Evolutionary conservation across 108 stramenopile species (phyloP).

Genomic region (Cafeteria roenbergensis): DNA sequence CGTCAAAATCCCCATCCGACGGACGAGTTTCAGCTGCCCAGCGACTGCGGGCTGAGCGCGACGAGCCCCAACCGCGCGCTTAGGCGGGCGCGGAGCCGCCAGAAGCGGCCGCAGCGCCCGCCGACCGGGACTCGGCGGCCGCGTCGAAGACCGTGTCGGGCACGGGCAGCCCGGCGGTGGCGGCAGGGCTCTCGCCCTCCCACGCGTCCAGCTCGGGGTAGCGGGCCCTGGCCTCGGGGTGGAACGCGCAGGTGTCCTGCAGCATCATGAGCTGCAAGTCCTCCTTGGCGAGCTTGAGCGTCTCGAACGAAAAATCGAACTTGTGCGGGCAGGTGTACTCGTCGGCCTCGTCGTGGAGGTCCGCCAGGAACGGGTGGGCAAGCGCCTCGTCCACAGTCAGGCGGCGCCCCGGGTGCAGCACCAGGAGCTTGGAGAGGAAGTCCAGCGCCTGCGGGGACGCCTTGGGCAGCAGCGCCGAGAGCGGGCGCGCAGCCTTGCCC

Average conservation of each 20-base stretch:
- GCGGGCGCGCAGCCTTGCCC: slow-evolving; percentile 44
- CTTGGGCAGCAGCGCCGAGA: slow-evolving; percentile 55
- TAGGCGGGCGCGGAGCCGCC: too few relatives aligned
- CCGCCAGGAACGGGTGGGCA: slow-evolving; percentile 73
- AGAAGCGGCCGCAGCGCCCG: too few relatives aligned
- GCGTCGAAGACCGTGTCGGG: too few relatives aligned
- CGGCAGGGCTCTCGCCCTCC: too few relatives aligned
- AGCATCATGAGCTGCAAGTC: slow-evolving; percentile 70
- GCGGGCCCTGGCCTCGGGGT: slow-evolving; percentile 12
- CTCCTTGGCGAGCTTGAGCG: slow-evolving; percentile 58
- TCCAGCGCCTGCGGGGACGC: slow-evolving; percentile 69
- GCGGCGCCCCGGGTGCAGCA: slow-evolving; percentile 70
- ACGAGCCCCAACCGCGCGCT: too few relatives aligned
- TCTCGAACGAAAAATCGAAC: slow-evolving; percentile 71
- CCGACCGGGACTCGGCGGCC: too few relatives aligned
- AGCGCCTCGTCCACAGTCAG: slow-evolving; percentile 75
- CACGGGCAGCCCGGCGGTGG: too few relatives aligned
- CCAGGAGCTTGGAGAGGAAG: slow-evolving; percentile 70
- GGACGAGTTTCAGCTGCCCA: too few relatives aligned
- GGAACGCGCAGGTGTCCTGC: slow-evolving; percentile 49
- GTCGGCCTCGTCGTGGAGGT: slow-evolving; percentile 63
- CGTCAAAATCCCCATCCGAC: too few relatives aligned
- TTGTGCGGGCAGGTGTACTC: slow-evolving; percentile 51
- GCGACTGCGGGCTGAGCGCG: too few relatives aligned
- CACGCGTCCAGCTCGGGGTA: too few relatives aligned